Percentiles rank a stretch among this genome's conserved stretches.
These are phyloP conservation scores for Magnusiomyces suaveolens DNA, from an alignment of 1,139 yeast genomes.

Conservation along the genomic window DNA sequence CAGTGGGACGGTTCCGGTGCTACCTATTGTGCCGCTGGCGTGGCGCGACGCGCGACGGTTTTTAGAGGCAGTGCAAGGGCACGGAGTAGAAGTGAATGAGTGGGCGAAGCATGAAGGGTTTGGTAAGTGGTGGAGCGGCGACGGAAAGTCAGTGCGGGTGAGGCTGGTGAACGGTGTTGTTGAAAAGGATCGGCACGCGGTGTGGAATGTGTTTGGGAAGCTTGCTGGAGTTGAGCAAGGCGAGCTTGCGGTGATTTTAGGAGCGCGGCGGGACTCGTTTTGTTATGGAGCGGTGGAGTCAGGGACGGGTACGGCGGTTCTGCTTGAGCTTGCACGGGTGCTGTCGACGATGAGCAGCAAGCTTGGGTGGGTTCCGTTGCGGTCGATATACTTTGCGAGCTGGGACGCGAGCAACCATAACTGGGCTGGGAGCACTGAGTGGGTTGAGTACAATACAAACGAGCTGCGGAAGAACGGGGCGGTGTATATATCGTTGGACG, in stretches of 20 bases:
- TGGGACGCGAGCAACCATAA: constrained; percentile 82
- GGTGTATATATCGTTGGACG: constrained; percentile 69
- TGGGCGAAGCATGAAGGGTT: constrained; percentile 29
- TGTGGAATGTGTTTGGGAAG: constrained; percentile 74
- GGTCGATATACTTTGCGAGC: constrained; percentile 75
- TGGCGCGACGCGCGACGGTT: constrained; percentile 55
- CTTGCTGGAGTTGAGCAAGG: constrained; percentile 74
- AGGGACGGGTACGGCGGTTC: constrained; percentile 64
- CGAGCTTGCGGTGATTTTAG: constrained; percentile 65
- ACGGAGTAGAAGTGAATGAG: constrained; percentile 39
- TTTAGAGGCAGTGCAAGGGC: constrained; percentile 38
- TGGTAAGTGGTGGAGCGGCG: constrained; percentile 37
- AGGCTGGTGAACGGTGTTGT: constrained; percentile 40
- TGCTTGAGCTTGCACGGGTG: constrained; percentile 62
- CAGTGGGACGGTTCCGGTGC: constrained; percentile 50
- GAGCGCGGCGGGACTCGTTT: constrained; percentile 73
- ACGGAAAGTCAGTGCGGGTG: constrained; percentile 33
- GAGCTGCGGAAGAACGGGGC: constrained; percentile 53
- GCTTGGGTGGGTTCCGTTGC: constrained; percentile 72
- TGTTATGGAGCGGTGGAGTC: constrained; percentile 69
- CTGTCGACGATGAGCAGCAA: constrained; percentile 58
- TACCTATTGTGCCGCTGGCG: constrained; percentile 72
- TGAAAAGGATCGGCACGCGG: constrained; percentile 51
- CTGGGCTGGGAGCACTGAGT: constrained; percentile 74
- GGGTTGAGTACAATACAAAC: constrained; percentile 53